Conservation (phyloP, 2,329 filamentous ascomycete species). For the Penicillium verrucosum region DNA sequence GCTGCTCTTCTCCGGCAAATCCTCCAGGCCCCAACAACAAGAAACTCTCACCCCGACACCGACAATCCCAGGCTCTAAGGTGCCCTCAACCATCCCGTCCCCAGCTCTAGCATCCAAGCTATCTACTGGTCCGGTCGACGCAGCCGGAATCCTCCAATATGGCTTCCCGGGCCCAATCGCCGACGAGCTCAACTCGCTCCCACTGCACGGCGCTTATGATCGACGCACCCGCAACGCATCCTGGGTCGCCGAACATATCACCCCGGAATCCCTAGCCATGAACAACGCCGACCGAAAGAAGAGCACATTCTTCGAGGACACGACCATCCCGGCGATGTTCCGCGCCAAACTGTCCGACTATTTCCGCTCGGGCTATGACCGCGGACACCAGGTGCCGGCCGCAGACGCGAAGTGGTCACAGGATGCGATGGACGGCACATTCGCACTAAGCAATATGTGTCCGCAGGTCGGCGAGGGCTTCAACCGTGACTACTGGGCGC, state of each 20-base stretch:
- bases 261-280: conserved; percentile 71
- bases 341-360: conserved; percentile 90
- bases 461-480: conserved; percentile 97
- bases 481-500: conserved; percentile 98
- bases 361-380: conserved; percentile 88
- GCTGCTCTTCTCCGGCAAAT: conserved; percentile 61
- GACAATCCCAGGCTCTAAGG: conserved; percentile 27
- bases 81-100: conserved; percentile 29
- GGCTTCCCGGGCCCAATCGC: conserved; percentile 88
- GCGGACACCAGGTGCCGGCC: conserved; percentile 94
- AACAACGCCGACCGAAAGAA: conserved; percentile 79
- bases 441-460: conserved; percentile 93
- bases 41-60: conserved; percentile 30
- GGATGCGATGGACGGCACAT: conserved; percentile 90
- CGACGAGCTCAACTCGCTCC: conserved; percentile 73
- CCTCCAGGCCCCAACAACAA: conserved; percentile 26
- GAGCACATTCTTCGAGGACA: conserved; percentile 79
- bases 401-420: conserved; percentile 97
- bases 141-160: conserved; percentile 74
- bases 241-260: conserved; percentile 97
- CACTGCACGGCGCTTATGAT: conserved; percentile 85
- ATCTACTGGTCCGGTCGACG: conserved; percentile 58
- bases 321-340: conserved; percentile 75
- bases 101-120: conserved; percentile 18
- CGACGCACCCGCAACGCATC: conserved; percentile 84